These are phyloP conservation scores for Dendrobium catenatum DNA, from an alignment of 106 monocot species.

Conservation along the genomic window DNA sequence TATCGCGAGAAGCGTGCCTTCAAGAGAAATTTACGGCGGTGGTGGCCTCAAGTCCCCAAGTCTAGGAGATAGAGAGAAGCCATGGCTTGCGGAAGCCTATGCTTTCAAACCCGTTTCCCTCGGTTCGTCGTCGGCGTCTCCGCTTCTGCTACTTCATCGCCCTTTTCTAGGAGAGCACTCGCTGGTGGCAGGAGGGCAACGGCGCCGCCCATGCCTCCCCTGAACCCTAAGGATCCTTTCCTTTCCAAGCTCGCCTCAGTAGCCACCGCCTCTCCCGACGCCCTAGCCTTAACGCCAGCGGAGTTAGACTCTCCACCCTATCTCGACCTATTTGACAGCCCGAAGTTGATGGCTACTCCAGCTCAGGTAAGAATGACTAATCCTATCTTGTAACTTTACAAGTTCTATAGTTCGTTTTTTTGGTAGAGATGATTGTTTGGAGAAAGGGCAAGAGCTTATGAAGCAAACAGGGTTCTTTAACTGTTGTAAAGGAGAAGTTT, in stretches of 20 bases:
- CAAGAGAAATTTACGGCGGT: not conserved
- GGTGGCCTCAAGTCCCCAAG: not conserved
- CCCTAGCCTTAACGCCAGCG: constrained; percentile 17
- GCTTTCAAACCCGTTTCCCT: constrained; percentile 6
- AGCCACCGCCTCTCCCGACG: constrained; percentile 44
- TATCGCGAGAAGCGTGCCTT: not conserved
- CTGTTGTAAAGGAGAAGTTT: not conserved
- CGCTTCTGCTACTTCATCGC: constrained; percentile 3
- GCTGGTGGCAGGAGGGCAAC: constrained; percentile 10
- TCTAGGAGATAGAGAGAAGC: not conserved
- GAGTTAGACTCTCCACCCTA: constrained; percentile 48
- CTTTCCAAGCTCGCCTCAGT: constrained; percentile 60
- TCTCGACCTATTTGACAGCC: constrained; percentile 67
- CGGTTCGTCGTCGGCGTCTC: constrained; percentile 3
- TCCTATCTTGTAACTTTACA: not conserved
- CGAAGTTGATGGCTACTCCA: constrained; percentile 85
- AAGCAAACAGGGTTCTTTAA: not conserved
- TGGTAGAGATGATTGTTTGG: not conserved
- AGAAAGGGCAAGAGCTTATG: not conserved
- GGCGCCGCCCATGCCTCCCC: constrained; percentile 26
- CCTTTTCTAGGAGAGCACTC: not conserved
- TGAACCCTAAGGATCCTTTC: constrained; percentile 67
- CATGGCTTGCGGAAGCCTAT: constrained; percentile 22
- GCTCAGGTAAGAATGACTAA: constrained; percentile 44
- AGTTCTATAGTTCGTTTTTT: not conserved